Base-by-base conservation (phyloP, 805 yeast genomes). In the Spencermartinsiella europaea region DNA sequence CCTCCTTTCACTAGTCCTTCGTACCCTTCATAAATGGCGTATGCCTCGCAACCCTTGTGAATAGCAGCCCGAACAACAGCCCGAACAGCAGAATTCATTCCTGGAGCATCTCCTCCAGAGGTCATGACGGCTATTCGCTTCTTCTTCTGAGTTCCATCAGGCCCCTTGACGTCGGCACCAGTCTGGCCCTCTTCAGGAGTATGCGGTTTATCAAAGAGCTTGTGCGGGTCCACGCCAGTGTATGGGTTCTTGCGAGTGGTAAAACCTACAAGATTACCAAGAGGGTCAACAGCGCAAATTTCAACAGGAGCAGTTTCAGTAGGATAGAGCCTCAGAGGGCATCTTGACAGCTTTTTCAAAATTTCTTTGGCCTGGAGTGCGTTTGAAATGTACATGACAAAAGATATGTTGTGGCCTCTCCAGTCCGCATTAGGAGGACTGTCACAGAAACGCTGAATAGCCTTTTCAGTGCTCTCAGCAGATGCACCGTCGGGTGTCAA, bases 71-170 rank as follows among this genome's bases (percentile, higher is more conserved):
- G 78, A 5, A 91, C 96, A 49, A 93, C 95, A 0, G 98, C 95
- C 53, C 99, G 76, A 5, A 93, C 99, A 21, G 83, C 86, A 3
- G 97, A 91, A 67, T 89, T 88, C 99, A 93, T 93, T 60, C 99
- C 99, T 25, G 95, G 99, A 44, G 98, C 85, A 64, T 93, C 99
- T 68, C 99, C 99, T 58, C 99, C 99, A 1, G 96, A 87, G 4
- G 98, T 93, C 91, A 93, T 89, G 42, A 93, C 93, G 3, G 95
- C 99, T 53, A 93, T 86, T 56, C 80, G 79, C 66, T 80, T 70
- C 58, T 68, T 64, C 50, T 50, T 61, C 8, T 4, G 19, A 25
- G 31, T 15, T 7, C 16, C 34, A 10, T 21, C 16, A 5, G 19
- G 10, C 7, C 34, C 17, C 7, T 25, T 21, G 20, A n/a, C n/a